Conservation (phyloP, 331 rosid genomes). For the Acacia pycnantha region DNA sequence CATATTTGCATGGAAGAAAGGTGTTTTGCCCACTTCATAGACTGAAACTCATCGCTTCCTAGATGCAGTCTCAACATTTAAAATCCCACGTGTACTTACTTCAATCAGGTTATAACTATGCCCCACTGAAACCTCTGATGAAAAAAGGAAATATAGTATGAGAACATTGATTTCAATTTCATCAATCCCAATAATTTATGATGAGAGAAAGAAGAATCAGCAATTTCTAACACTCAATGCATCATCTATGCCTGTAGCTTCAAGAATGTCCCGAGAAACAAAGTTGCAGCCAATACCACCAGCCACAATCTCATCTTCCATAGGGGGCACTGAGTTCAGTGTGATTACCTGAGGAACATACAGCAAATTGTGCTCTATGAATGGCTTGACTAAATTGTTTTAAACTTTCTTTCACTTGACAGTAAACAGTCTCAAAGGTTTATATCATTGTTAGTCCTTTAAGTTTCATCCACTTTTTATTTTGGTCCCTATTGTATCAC, state of each 20-base stretch:
- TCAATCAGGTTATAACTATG: slow-evolving; percentile 83
- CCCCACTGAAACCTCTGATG: slow-evolving; percentile 68
- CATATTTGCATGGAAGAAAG: slow-evolving; percentile 7
- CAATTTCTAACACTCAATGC: slow-evolving; percentile 54
- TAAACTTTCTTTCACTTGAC: background rate
- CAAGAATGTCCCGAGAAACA: slow-evolving; percentile 75
- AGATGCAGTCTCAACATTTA: slow-evolving; percentile 78
- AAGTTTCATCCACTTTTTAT: no score
- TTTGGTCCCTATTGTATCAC: no score
- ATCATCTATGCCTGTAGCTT: slow-evolving; percentile 71
- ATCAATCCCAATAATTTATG: background rate
- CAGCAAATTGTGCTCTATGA: background rate
- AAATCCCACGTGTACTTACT: slow-evolving; percentile 48
- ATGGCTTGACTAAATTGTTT: background rate
- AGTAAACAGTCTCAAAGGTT: no score
- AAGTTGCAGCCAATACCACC: slow-evolving; percentile 80
- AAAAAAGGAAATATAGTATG: slow-evolving; percentile 17
- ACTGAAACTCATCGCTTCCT: slow-evolving; percentile 52
- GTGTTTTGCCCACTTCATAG: background rate
- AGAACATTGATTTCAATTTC: slow-evolving; percentile 8
- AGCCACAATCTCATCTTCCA: slow-evolving; percentile 61
- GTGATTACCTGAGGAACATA: slow-evolving; percentile 61
- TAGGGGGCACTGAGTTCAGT: slow-evolving; percentile 75
- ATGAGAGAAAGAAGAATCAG: slow-evolving; percentile 8
- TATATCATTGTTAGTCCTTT: no score